Percentiles rank a stretch among this genome's conserved stretches.
These are phyloP conservation scores for Verticillium nubilum DNA, from an alignment of 2,329 filamentous ascomycete species.

Conservation along the genomic window DNA sequence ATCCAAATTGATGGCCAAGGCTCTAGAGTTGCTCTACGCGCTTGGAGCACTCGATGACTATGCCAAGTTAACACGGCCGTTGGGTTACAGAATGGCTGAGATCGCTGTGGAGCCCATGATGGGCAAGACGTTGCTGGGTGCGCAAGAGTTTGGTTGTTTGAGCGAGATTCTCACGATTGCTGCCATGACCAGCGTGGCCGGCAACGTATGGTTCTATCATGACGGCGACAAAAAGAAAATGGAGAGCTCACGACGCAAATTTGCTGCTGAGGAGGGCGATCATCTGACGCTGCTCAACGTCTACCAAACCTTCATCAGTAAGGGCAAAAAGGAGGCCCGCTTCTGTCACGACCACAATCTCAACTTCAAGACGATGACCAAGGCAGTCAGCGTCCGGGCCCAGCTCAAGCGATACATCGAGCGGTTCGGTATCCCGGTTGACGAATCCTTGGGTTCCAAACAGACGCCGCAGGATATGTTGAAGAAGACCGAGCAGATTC, in stretches of 20 bases:
- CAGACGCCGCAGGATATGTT: slow-evolving; percentile 15
- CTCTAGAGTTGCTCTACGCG: slow-evolving; percentile 81
- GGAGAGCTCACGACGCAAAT: slow-evolving; percentile 71
- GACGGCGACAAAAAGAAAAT: slow-evolving; percentile 70
- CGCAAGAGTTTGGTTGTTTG: slow-evolving; percentile 69
- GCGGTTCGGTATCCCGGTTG: slow-evolving; percentile 68
- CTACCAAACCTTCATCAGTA: slow-evolving; percentile 83
- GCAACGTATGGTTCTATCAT: slow-evolving; percentile 76
- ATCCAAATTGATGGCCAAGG: slow-evolving; percentile 76
- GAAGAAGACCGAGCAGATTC: slow-evolving; percentile 63
- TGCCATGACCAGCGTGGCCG: slow-evolving; percentile 86
- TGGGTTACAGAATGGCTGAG: slow-evolving; percentile 91
- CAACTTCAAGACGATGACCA: slow-evolving; percentile 78
- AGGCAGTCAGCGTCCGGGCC: slow-evolving; percentile 78
- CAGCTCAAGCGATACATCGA: slow-evolving; percentile 86
- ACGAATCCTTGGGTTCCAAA: slow-evolving; percentile 49
- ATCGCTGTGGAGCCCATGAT: slow-evolving; percentile 94
- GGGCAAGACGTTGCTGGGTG: slow-evolving; percentile 77
- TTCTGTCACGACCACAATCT: slow-evolving; percentile 86
- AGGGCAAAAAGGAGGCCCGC: slow-evolving; percentile 73
- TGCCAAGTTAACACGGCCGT: slow-evolving; percentile 80
- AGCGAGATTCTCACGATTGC: slow-evolving; percentile 87
- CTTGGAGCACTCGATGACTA: slow-evolving; percentile 84
- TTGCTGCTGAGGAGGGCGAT: slow-evolving; percentile 89
- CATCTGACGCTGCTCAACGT: slow-evolving; percentile 89